Evolutionary conservation across 2,329 filamentous ascomycete genomes (phyloP).

Genomic region (Penicillium oxalicum): DNA sequence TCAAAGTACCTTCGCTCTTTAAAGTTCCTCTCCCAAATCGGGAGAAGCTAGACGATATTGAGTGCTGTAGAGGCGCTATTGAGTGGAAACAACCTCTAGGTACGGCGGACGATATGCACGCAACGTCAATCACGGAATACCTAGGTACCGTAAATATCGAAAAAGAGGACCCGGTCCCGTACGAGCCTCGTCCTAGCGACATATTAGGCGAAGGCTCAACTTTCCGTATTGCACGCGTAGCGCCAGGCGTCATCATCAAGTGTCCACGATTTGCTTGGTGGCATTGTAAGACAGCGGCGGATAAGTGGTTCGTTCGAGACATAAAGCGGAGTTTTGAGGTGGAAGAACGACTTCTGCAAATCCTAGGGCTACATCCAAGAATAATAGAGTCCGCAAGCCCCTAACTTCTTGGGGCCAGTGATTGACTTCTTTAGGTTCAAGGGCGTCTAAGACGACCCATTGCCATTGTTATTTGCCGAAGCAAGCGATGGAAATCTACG

Average conservation of each 20-base stretch:
- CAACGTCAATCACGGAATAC: too few species aligned
- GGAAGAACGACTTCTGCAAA: neutral
- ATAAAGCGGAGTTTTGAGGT: neutral
- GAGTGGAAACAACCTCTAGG: too few species aligned
- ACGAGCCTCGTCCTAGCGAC: slow-evolving; percentile 5
- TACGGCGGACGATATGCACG: too few species aligned
- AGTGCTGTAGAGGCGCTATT: too few species aligned
- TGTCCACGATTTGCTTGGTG: slow-evolving; percentile 1
- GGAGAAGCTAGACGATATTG: too few species aligned
- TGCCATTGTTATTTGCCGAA: slow-evolving; percentile 15
- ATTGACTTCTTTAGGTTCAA: neutral
- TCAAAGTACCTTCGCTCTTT: too few species aligned
- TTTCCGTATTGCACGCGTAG: slow-evolving; percentile 5
- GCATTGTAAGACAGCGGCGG: neutral
- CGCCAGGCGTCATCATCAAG: slow-evolving; percentile 9
- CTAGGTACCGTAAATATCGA: neutral
- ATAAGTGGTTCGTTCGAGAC: neutral
- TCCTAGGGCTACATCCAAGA: neutral
- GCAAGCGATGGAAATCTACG: slow-evolving; percentile 21
- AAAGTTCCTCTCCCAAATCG: too few species aligned
- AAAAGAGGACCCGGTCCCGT: neutral
- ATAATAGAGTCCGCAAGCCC: neutral
- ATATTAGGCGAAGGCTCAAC: slow-evolving; percentile 8
- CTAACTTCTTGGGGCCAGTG: neutral
- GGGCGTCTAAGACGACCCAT: slow-evolving; percentile 3